Evolutionary conservation across 305 asterid genomes (phyloP).

Genomic region (Plantago lanceolata): DNA sequence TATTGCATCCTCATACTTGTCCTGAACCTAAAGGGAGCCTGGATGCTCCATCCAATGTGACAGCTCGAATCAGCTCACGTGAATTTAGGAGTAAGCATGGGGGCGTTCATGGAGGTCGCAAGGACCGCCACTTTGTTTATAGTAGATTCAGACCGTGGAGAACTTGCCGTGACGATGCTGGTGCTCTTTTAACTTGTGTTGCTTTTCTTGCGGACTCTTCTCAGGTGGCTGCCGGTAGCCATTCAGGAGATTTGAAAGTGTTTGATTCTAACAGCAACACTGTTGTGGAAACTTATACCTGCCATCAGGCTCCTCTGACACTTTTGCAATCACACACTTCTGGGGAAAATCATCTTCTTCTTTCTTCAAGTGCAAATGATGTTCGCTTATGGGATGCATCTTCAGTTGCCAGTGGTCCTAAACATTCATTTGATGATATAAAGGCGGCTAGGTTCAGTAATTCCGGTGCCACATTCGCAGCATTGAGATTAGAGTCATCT

Average conservation of each 20-base stretch:
- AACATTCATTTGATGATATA: slow-evolving; percentile 77
- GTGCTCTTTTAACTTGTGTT: slow-evolving; percentile 69
- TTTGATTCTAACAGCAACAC: slow-evolving; percentile 76
- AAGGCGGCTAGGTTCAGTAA: slow-evolving; percentile 85
- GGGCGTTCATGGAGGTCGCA: slow-evolving; percentile 79
- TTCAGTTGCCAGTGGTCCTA: slow-evolving; percentile 74
- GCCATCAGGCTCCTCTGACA: slow-evolving; percentile 85
- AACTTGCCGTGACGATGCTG: slow-evolving; percentile 78
- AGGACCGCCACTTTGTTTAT: slow-evolving; percentile 89
- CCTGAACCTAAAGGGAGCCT: slow-evolving; percentile 92
- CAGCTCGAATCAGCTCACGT: slow-evolving; percentile 84
- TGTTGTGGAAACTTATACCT: slow-evolving; percentile 66
- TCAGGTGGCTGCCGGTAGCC: slow-evolving; percentile 78
- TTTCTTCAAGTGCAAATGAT: slow-evolving; percentile 80
- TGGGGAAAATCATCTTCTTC: slow-evolving; percentile 60
- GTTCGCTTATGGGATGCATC: slow-evolving; percentile 90
- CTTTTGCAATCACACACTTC: slow-evolving; percentile 62
- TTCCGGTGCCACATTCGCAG: slow-evolving; percentile 69
- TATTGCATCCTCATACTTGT: slow-evolving; percentile 91
- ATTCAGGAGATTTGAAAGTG: slow-evolving; percentile 85
- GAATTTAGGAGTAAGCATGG: slow-evolving; percentile 77
- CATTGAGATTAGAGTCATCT: slow-evolving; percentile 59
- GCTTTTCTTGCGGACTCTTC: slow-evolving; percentile 85
- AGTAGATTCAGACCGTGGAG: slow-evolving; percentile 99
- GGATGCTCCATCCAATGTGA: slow-evolving; percentile 91